Evolutionary conservation across 2,329 filamentous ascomycete species (phyloP).

Genomic region (Xylariaceae sp.): DNA sequence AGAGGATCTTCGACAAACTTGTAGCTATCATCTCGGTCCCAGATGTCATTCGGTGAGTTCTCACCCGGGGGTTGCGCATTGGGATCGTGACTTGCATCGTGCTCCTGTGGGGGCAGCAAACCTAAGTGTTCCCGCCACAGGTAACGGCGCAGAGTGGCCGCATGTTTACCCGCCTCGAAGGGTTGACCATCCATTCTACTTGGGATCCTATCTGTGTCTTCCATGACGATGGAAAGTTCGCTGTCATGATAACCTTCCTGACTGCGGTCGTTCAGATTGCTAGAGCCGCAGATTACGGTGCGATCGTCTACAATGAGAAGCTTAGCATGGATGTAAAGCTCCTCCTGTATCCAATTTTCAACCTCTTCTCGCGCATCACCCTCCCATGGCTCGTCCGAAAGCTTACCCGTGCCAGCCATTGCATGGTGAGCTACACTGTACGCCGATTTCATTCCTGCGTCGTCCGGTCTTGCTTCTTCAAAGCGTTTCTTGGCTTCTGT

Average conservation of each 20-base stretch:
- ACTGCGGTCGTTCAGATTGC: constrained; percentile 90
- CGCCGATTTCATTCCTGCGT: constrained; percentile 45
- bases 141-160: constrained; percentile 78
- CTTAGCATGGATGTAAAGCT: constrained; percentile 94
- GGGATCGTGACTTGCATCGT: constrained; percentile 69
- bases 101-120: constrained; percentile 74
- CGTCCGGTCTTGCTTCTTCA: constrained; percentile 52
- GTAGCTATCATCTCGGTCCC: constrained; percentile 65
- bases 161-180: constrained; percentile 81
- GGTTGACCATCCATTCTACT: constrained; percentile 80
- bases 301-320: constrained; percentile 88
- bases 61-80: constrained; percentile 76
- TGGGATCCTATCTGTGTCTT: constrained; percentile 74
- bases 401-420: constrained; percentile 71
- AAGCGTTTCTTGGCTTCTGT: constrained; percentile 59
- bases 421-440: constrained; percentile 76
- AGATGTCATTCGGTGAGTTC: constrained; percentile 68
- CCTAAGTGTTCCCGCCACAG: constrained; percentile 93
- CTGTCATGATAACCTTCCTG: constrained; percentile 90
- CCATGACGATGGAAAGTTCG: constrained; percentile 87
- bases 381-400: constrained; percentile 76
- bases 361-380: constrained; percentile 77
- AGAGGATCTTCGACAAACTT: constrained; percentile 75
- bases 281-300: constrained; percentile 82
- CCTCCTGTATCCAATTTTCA: constrained; percentile 90